A percentile compares a stretch with the other conserved stretches of the same genome.
Conservation (phyloP, 2,329 filamentous ascomycete species). For the Exophiala oligosperma region DNA sequence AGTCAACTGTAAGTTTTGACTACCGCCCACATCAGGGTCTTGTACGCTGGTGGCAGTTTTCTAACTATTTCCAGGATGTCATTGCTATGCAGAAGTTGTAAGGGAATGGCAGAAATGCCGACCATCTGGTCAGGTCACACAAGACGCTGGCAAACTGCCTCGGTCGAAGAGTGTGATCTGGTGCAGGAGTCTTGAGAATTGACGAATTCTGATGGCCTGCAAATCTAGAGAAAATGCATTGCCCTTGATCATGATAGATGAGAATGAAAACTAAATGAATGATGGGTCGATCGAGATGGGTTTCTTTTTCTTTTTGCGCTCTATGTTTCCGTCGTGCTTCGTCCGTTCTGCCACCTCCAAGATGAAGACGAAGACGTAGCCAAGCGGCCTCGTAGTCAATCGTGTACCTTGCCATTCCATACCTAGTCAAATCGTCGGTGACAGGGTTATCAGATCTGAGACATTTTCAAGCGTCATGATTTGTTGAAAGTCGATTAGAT, state of each 20-base stretch:
- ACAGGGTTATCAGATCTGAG: slow-evolving; percentile 14
- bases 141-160: background rate
- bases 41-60: slow-evolving; percentile 27
- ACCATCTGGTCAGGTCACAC: background rate
- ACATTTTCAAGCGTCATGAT: slow-evolving; percentile 18
- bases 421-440: background rate
- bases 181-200: background rate
- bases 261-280: slow-evolving; percentile 18
- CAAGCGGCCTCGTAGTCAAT: slow-evolving; percentile 1
- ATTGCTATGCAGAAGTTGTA: slow-evolving; percentile 11
- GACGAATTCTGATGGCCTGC: background rate
- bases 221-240: slow-evolving; percentile 10
- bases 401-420: background rate
- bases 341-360: background rate
- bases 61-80: background rate
- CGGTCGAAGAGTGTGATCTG: slow-evolving; percentile 4
- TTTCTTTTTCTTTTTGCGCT: background rate
- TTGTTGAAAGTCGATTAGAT: slow-evolving; percentile 16
- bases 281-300: background rate
- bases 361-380: background rate
- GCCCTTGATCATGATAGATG: slow-evolving; percentile 11
- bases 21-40: no score
- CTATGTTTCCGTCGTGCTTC: background rate
- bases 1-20: slow-evolving; percentile 65
- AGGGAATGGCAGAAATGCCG: background rate